These are phyloP conservation scores for Xylariaceae sp. DNA, from an alignment of 2,329 filamentous ascomycete genomes.

Conservation along the genomic window DNA sequence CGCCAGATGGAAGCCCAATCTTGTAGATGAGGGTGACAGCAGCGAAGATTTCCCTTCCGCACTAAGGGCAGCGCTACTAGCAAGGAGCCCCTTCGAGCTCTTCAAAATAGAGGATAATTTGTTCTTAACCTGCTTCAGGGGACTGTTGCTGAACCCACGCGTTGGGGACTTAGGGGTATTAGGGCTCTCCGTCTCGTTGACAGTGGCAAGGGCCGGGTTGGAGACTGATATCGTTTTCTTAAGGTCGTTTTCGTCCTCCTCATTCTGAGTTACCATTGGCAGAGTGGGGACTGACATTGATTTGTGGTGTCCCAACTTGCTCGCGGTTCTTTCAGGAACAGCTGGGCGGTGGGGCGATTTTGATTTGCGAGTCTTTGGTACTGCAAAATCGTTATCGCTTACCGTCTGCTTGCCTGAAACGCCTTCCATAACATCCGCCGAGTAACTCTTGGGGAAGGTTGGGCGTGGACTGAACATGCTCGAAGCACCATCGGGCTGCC, in stretches of 20 bases:
- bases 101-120: conserved; percentile 89
- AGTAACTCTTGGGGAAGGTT: conserved; percentile 54
- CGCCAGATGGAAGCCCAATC: conserved; percentile 38
- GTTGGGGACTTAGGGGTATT: conserved; percentile 56
- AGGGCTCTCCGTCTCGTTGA: conserved; percentile 36
- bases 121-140: conserved; percentile 86
- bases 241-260: conserved; percentile 32
- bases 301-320: conserved; percentile 50
- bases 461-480: conserved; percentile 43
- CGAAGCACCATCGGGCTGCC: conserved; percentile 29
- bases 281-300: conserved; percentile 59
- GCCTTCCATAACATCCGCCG: conserved; percentile 58
- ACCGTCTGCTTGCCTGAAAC: conserved; percentile 45
- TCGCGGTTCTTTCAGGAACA: conserved; percentile 26
- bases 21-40: conserved; percentile 48
- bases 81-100: conserved; percentile 80
- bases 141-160: conserved; percentile 63
- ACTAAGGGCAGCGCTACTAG: conserved; percentile 64
- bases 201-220: conserved; percentile 49
- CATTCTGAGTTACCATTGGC: conserved; percentile 23
- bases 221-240: conserved; percentile 61
- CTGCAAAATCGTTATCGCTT: conserved; percentile 41
- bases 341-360: conserved; percentile 34
- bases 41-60: conserved; percentile 58
- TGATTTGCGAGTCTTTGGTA: conserved; percentile 34